Evolutionary conservation across 805 yeast species (phyloP), one percentile per base, ranked within the genome.

Genomic region (Pichia cephalocereana): DNA sequence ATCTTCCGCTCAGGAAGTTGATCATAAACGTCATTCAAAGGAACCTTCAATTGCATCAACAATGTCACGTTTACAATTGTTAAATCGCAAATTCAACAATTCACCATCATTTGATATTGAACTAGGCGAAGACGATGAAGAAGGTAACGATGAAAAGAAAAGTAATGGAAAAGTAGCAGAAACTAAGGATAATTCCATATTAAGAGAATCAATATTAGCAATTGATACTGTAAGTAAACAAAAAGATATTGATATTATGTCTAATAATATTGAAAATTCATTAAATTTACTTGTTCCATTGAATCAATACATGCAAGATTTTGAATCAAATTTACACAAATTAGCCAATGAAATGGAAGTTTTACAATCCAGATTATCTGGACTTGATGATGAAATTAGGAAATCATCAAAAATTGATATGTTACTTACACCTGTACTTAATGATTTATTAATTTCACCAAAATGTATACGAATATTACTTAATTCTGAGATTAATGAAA

Each of bases 371-470:
- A 71, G 79, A 49, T 79, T 86, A 2, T 60, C 72, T 17, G 64
- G 68, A 17, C 62, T 84, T 40, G 72, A 76, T 38, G 56, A 63
- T 19, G 69, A 79, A 39, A 68, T 82, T 14, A 68, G 68, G 12
- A 64, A 67, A 38, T 77, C 83, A 44, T 70, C 74, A 17, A 56
- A 65, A 32, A 71, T 76, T 18, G 77, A 80, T 48, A 62, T 64
- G 9, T 70, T 70, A 45, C 73, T 89, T 48, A 79, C 84, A 18
- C 95, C 96, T 0, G 67, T 86, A n/a, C 81, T 89, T 0, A 74
- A 83, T 38, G 90, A 86, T 54, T 68, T 86, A 36, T 69, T 85
- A 50, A 77, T 90, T 8, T 86, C 96, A 0, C 93, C 96, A 0
- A 76, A 76, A 1, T 70, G 85, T 2, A 76, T 86, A 8, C 66